phyloP scores from a whole-genome alignment of 805 yeast genomes.

The Candida andamanensis region DNA sequence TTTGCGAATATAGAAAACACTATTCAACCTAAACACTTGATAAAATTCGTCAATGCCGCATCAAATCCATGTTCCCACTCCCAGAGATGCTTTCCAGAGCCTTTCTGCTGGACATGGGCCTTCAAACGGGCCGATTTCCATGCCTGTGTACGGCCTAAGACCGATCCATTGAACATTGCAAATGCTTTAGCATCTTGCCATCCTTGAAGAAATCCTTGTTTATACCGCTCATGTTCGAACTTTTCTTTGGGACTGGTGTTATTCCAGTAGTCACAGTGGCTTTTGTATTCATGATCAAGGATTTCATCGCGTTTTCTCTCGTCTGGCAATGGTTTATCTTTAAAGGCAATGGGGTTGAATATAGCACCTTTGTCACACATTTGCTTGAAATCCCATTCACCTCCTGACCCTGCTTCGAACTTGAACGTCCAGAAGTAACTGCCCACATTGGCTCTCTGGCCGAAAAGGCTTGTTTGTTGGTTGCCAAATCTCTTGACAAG shows the following conservation, averaged over 20 bases:
- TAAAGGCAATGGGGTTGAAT: constrained; percentile 16
- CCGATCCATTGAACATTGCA: constrained; percentile 62
- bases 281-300: constrained; percentile 29
- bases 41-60: constrained; percentile 51
- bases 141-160: constrained; percentile 66
- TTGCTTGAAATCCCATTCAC: constrained; percentile 91
- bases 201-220: constrained; percentile 72
- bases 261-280: constrained; percentile 69
- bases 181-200: constrained; percentile 72
- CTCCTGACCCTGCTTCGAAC: constrained; percentile 85
- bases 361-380: constrained; percentile 62
- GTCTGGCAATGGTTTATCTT: constrained; percentile 30
- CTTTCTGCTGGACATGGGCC: constrained; percentile 57
- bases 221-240: constrained; percentile 77
- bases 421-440: constrained; percentile 88
- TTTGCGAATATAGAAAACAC: too few relatives aligned
- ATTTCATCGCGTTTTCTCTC: constrained; percentile 37
- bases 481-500: constrained; percentile 61
- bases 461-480: constrained; percentile 45
- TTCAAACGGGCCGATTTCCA: constrained; percentile 60
- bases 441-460: constrained; percentile 59
- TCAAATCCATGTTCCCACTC: constrained; percentile 87
- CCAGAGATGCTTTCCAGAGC: constrained; percentile 62
- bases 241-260: constrained; percentile 48
- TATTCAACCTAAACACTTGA: too few relatives aligned